phyloP scores from a whole-genome alignment of 2,329 filamentous ascomycete species.

The Myriosclerotinia scirpicola region DNA sequence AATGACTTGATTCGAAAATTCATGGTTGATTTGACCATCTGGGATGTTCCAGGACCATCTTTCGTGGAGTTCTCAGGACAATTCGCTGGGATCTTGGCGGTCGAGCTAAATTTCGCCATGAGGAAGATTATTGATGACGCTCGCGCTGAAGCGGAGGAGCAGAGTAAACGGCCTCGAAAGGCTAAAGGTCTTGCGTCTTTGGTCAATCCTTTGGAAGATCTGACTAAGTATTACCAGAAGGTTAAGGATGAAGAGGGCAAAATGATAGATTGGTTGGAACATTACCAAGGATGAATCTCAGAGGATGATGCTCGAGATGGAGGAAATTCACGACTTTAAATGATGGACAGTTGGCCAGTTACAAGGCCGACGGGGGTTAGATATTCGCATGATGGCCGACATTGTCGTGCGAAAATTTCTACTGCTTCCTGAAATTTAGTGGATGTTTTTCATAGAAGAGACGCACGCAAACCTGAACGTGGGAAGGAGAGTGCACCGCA shows the following conservation, averaged over 20 bases:
- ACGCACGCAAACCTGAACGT: not conserved
- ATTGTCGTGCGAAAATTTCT: not conserved
- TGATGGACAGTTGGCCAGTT: not conserved
- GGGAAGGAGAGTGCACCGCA: too few species aligned
- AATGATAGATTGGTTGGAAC: too few species aligned
- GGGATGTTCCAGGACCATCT: not conserved
- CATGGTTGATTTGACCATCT: conserved; percentile 22
- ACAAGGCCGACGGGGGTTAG: not conserved
- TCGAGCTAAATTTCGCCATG: not conserved
- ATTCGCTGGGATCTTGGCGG: too few species aligned
- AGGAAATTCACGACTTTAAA: not conserved
- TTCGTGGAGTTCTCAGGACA: not conserved
- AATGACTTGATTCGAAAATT: conserved; percentile 16
- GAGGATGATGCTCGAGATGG: not conserved
- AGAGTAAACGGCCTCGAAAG: not conserved
- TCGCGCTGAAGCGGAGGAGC: not conserved
- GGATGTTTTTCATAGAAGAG: not conserved
- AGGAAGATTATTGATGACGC: not conserved
- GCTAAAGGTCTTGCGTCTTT: not conserved
- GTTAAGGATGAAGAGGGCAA: not conserved
- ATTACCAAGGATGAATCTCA: too few species aligned
- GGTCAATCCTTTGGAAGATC: not conserved
- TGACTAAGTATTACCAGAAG: not conserved
- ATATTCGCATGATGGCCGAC: not conserved
- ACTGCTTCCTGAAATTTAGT: not conserved